Evolutionary conservation across 441 rosid species (phyloP).

Genomic region (Erodium trifolium): DNA sequence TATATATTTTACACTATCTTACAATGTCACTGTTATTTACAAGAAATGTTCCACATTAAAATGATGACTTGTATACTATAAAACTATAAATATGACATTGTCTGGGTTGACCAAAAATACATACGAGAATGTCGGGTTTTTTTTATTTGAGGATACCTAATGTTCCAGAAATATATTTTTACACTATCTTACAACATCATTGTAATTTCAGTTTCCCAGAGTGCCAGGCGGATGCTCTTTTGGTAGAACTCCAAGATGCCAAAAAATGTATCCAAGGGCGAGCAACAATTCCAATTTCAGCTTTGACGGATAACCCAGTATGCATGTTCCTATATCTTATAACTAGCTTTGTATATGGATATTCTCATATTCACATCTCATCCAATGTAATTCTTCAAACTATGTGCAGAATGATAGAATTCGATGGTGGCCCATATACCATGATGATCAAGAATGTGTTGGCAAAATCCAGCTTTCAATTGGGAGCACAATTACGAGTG

Average conservation of each 20-base stretch:
- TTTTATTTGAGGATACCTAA: neutral
- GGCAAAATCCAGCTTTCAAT: slow-evolving; percentile 89
- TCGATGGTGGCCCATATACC: slow-evolving; percentile 85
- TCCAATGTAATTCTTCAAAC: slow-evolving; percentile 12
- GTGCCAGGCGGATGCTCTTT: slow-evolving; percentile 71
- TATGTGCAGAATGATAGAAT: slow-evolving; percentile 67
- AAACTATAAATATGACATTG: neutral
- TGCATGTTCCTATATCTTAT: slow-evolving; percentile 22
- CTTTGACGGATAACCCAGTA: slow-evolving; percentile 70
- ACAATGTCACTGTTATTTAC: slow-evolving; percentile 15
- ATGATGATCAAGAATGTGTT: slow-evolving; percentile 87
- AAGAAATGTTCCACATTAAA: neutral
- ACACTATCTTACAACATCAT: slow-evolving; percentile 18
- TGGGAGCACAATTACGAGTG: slow-evolving; percentile 57
- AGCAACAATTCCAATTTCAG: slow-evolving; percentile 60
- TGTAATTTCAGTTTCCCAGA: slow-evolving; percentile 67
- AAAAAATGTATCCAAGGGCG: slow-evolving; percentile 65
- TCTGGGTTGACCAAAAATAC: neutral
- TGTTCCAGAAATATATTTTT: neutral
- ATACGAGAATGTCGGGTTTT: neutral
- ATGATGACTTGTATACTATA: slow-evolving; percentile 2
- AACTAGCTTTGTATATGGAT: neutral
- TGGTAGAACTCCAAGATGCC: slow-evolving; percentile 74
- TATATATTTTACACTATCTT: slow-evolving; percentile 13
- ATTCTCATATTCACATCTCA: neutral